phyloP scores from a whole-genome alignment of 148 eudicot species.

The Rhododendron simsii region DNA sequence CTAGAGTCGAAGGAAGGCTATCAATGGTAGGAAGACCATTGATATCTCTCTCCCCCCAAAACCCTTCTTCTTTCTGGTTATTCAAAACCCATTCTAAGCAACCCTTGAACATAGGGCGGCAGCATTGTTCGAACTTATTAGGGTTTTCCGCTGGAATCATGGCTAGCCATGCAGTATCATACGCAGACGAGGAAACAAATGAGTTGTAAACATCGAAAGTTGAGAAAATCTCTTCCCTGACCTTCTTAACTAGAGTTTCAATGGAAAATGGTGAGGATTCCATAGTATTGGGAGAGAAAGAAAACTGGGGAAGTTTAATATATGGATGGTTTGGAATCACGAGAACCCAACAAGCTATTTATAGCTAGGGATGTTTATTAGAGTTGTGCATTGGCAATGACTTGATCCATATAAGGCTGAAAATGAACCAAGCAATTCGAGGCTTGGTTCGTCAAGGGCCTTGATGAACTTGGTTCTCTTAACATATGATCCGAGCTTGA shows the following conservation, averaged over 20 bases:
- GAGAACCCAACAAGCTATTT: background rate
- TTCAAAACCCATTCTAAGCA: slow-evolving; percentile 27
- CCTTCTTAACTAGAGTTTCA: slow-evolving; percentile 15
- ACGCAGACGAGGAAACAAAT: slow-evolving; percentile 25
- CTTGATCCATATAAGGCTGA: background rate
- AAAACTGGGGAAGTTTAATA: background rate
- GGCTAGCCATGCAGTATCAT: slow-evolving; percentile 39
- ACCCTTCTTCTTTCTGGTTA: slow-evolving; percentile 24
- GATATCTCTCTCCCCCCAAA: slow-evolving; percentile 17
- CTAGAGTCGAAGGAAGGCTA: slow-evolving; percentile 27
- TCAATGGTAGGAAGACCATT: slow-evolving; percentile 24
- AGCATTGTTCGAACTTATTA: too few species aligned
- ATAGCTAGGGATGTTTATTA: background rate
- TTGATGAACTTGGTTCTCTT: too few species aligned
- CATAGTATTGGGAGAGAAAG: background rate
- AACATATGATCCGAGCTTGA: too few species aligned
- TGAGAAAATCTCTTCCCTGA: slow-evolving; percentile 19
- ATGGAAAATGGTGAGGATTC: slow-evolving; percentile 19
- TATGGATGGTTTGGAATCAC: background rate
- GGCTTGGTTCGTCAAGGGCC: too few species aligned
- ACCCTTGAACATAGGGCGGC: slow-evolving; percentile 16
- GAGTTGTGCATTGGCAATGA: background rate
- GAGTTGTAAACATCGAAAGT: background rate
- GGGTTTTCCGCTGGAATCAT: slow-evolving; percentile 13
- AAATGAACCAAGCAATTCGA: too few species aligned